A percentile compares a stretch with the other conserved stretches of the same genome.
Conservation (phyloP, 805 yeast species). For the Alloascoidea hylecoeti region DNA sequence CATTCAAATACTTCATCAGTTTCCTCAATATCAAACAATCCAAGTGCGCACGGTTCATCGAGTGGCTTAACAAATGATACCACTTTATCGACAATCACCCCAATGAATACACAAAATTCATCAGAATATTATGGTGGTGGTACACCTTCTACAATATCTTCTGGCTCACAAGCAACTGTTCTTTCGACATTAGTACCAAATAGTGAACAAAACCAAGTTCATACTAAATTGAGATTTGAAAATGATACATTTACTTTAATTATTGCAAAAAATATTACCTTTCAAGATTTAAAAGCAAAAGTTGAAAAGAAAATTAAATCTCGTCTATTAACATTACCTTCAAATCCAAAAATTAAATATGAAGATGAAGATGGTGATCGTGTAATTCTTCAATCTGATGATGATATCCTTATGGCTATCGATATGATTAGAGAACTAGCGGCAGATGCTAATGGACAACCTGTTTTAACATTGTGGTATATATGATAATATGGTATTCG, state of each 20-base stretch:
- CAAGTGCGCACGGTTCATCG: background rate
- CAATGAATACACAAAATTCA: background rate
- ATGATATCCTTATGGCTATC: conserved; percentile 78
- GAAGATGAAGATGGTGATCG: conserved; percentile 94
- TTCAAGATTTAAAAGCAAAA: background rate
- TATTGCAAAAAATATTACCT: background rate
- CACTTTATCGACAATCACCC: background rate
- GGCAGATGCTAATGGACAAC: background rate
- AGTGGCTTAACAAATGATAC: too few relatives aligned
- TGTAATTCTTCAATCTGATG: conserved; percentile 72
- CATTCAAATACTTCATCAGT: conserved; percentile 1
- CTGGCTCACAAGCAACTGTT: too few relatives aligned
- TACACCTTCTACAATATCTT: background rate
- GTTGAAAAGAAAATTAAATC: background rate
- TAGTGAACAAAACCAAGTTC: background rate
- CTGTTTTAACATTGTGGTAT: background rate
- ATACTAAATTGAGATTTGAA: background rate
- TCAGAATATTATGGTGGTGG: background rate
- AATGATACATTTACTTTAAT: background rate
- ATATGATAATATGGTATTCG: too few relatives aligned
- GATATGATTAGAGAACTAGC: conserved; percentile 23
- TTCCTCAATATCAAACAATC: background rate
- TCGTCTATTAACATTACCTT: background rate
- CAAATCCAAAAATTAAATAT: conserved; percentile 39
- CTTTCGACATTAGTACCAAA: too few relatives aligned